Evolutionary conservation across 1,139 yeast genomes (phyloP), one percentile per base, ranked within the genome.

Genomic region (Magnusiomyces sp.): DNA sequence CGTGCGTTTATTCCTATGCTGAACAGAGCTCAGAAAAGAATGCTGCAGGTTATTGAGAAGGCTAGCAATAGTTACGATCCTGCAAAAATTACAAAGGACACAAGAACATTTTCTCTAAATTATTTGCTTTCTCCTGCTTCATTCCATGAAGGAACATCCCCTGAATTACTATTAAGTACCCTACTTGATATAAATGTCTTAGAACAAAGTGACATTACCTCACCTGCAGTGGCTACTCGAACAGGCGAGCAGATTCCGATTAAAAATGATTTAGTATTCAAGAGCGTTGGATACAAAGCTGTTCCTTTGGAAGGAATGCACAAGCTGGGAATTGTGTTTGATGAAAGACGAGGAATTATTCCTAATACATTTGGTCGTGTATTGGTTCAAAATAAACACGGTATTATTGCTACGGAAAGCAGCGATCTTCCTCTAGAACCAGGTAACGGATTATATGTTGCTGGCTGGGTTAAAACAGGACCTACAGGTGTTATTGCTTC

Each of bases 381-480:
- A 0, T 59, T 75, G 13, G 48, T 48, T n/a, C 73, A 76, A 33
- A 80, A 34, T 14, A 43, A 43, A 40, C 20, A 33, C 9, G 29
- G 6, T 7, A 23, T 4, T 23, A 23, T 4, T 23, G 29, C 4
- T 23, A 4, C 31, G 11, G 5, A 10, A 14, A 63, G 69, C 14
- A 51, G 53, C 0, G 56, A 61, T 2, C 65, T 65, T 1, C 31
- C 40, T n/a, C 53, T 61, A n/a, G 57, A 63, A 1, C 60, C 56
- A 6, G 46, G 46, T 10, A 46, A 73, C 0, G 86, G 90, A 0
- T 69, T 87, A 57, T 92, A 89, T 60, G 81, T 87, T 1, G 73
- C 92, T 3, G 99, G 99, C 0, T 92, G 99, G 99, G 83, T 90
- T 49, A 80, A 84, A 53, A 82, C 77, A 50, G 95, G 96, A 0